Base-by-base conservation (phyloP, 495 filamentous ascomycete species). In the Penicillium pulvis region DNA sequence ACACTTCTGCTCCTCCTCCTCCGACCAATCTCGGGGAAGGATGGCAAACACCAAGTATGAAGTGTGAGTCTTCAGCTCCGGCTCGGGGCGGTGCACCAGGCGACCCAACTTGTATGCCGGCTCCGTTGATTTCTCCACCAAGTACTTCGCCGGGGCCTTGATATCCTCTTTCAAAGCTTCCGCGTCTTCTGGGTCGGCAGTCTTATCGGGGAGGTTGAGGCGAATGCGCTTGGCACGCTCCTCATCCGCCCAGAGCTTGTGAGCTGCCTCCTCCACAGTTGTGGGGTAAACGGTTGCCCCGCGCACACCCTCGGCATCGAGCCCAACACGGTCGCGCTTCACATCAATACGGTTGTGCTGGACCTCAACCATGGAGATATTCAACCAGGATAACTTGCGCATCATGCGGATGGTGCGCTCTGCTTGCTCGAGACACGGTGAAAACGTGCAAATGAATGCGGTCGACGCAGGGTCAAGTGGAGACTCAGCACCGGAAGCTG, bases 401-500 rank as follows among this genome's bases (percentile, higher is more conserved):
- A 98, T 81, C 1, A 82, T 79, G 43, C 88, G 85, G 51, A 96
- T 85, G 0, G 95, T 97, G 39, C 84, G 82, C 31, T 88, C 88
- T 9, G 93, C 93, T 72, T 98, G 94, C 74, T 98, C 94, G 64
- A 98, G 92, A 71, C 94, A 98, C 0, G 94, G 94, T 8, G 88
- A 92, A 77, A 98, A 98, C 3, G 93, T 93, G 74, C 94, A 98
- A 58, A 98, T 76, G 58, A 91, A 81, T 19, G 85, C 83, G 2
- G 90, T 75, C 28, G 81, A 74, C 6, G 77, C 77, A 0, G 89
- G 85, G 59, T 92, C 85, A 4, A 98, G 81, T 0, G 91, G 86
- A 0, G 90, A 90, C 48, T 69, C 63, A 0, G 53, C 39, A 2
- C 71, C 74, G 12, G 67, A 57, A 3, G 77, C 74, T 7, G 74